These are phyloP conservation scores for Macrophomina tecta DNA, from an alignment of 2,329 filamentous ascomycete genomes.

Conservation along the genomic window DNA sequence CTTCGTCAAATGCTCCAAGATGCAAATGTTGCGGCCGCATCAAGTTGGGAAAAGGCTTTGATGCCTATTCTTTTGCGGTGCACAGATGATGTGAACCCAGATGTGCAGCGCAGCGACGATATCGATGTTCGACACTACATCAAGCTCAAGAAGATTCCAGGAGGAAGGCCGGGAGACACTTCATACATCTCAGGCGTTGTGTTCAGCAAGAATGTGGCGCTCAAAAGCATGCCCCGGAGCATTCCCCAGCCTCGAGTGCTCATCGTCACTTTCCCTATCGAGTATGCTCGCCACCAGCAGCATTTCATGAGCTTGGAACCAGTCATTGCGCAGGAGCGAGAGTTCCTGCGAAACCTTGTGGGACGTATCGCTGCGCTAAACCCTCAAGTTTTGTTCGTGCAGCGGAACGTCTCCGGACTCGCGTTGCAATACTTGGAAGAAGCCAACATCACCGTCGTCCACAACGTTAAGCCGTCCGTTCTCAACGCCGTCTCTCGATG, in stretches of 20 bases:
- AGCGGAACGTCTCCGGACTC: constrained; percentile 89
- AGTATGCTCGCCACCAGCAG: constrained; percentile 89
- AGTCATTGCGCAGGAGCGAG: constrained; percentile 94
- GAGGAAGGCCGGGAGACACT: constrained; percentile 87
- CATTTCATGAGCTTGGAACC: constrained; percentile 99
- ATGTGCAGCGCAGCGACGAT: constrained; percentile 87
- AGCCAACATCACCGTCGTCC: constrained; percentile 89
- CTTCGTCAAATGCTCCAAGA: constrained; percentile 84
- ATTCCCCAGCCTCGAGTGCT: constrained; percentile 85
- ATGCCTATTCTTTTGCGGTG: constrained; percentile 89
- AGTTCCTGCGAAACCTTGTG: constrained; percentile 90
- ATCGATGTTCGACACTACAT: constrained; percentile 98
- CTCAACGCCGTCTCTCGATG: constrained; percentile 94
- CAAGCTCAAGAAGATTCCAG: constrained; percentile 94
- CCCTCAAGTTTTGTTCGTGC: constrained; percentile 86
- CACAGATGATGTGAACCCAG: constrained; percentile 92
- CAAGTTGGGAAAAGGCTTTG: constrained; percentile 87
- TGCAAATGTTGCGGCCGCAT: constrained; percentile 71
- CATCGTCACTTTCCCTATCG: constrained; percentile 92
- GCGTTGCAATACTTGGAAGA: constrained; percentile 87
- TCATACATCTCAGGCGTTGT: constrained; percentile 97
- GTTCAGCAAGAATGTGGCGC: constrained; percentile 93
- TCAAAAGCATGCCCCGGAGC: constrained; percentile 93
- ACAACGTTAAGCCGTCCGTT: constrained; percentile 96
- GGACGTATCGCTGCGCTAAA: constrained; percentile 85